These are phyloP conservation scores for Chlorella variabilis DNA, from an alignment of 163 green algal species.

Conservation along the genomic window DNA sequence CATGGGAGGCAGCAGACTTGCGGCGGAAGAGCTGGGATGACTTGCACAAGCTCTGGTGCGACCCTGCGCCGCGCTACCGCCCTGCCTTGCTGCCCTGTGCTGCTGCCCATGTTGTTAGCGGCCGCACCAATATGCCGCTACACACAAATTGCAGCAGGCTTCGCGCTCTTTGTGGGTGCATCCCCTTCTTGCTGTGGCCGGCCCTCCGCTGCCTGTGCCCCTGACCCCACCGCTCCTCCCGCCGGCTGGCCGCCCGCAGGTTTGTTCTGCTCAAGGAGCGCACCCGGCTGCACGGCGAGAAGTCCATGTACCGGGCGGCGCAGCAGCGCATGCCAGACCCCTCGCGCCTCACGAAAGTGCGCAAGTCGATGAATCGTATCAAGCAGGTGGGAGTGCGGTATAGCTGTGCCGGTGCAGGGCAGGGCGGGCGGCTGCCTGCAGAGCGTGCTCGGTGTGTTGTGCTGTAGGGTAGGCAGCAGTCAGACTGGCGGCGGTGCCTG, in stretches of 20 bases:
- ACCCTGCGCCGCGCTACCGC: too few species aligned
- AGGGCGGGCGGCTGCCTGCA: too few species aligned
- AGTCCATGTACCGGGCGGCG: conserved; percentile 54
- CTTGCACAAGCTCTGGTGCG: conserved; percentile 93
- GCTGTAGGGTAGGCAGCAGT: too few species aligned
- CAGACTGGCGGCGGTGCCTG: too few species aligned
- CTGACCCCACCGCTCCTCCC: too few species aligned
- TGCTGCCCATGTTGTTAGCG: background rate
- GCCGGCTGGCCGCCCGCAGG: too few species aligned
- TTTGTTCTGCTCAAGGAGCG: conserved; percentile 93
- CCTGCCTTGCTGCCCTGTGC: background rate
- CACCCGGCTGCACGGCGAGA: conserved; percentile 87
- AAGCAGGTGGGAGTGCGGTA: conserved; percentile 63
- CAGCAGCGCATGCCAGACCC: conserved; percentile 60
- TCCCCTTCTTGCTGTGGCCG: background rate
- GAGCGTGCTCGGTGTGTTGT: too few species aligned
- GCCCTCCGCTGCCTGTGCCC: background rate
- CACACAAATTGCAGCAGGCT: too few species aligned
- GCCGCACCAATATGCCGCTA: background rate
- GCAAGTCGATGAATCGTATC: conserved; percentile 77
- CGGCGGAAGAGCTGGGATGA: conserved; percentile 91
- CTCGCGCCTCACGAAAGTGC: conserved; percentile 64
- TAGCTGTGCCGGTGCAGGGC: too few species aligned
- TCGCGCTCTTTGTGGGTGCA: too few species aligned
- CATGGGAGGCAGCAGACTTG: conserved; percentile 88